A percentile compares a stretch with the other conserved stretches of the same genome.
These are phyloP conservation scores for Colletotrichum euphorbiae DNA, from an alignment of 2,329 filamentous ascomycete species.

Conservation along the genomic window DNA sequence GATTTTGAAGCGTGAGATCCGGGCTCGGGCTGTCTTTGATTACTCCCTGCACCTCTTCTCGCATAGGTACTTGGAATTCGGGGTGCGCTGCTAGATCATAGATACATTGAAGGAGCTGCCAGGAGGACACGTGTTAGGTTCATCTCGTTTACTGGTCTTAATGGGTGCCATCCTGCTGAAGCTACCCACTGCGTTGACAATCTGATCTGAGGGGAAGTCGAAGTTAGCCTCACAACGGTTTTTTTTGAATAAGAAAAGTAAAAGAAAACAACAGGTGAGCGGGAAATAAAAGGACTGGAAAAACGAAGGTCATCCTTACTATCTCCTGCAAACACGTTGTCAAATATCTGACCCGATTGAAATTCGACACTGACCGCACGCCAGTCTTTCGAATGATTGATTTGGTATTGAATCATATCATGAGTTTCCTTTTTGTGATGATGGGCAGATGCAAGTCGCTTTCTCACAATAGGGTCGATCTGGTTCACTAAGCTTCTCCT, in stretches of 20 bases:
- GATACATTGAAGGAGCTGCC: slow-evolving; percentile 20
- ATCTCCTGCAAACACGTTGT: slow-evolving; percentile 22
- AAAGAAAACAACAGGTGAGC: too few relatives aligned
- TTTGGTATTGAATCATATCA: slow-evolving; percentile 16
- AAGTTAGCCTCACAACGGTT: background rate
- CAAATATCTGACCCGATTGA: slow-evolving; percentile 15
- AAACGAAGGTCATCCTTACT: background rate
- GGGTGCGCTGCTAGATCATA: slow-evolving; percentile 8
- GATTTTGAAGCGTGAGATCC: background rate
- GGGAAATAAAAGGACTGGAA: background rate
- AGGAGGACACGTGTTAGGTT: background rate
- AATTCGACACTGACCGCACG: slow-evolving; percentile 1
- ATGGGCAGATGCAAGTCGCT: too few relatives aligned
- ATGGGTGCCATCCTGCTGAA: too few relatives aligned
- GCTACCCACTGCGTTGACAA: slow-evolving; percentile 15
- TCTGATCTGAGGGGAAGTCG: slow-evolving; percentile 8
- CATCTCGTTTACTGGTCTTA: too few relatives aligned
- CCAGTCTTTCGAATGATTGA: slow-evolving; percentile 10
- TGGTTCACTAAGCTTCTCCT: too few relatives aligned
- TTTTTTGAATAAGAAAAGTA: too few relatives aligned
- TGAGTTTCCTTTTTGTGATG: background rate
- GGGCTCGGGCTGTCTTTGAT: too few relatives aligned
- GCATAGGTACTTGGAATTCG: slow-evolving; percentile 6
- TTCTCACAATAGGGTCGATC: background rate
- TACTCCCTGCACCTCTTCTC: background rate